These are phyloP conservation scores for Podospora didyma DNA, from an alignment of 495 filamentous ascomycete species.

Conservation along the genomic window DNA sequence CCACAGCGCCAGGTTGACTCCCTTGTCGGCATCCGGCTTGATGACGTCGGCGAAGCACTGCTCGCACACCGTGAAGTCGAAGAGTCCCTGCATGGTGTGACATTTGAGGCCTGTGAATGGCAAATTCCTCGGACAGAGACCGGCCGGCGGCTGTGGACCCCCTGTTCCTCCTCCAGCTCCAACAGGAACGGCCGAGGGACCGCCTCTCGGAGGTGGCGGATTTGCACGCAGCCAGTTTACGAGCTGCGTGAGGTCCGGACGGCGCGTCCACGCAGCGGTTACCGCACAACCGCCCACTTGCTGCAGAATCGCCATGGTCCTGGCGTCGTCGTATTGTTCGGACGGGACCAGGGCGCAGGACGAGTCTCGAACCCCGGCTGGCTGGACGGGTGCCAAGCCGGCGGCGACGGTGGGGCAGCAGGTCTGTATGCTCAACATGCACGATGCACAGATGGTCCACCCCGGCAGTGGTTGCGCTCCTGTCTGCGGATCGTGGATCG, in stretches of 20 bases:
- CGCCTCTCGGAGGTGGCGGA: slow-evolving; percentile 2
- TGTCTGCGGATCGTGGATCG: slow-evolving; percentile 2
- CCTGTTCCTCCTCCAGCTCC: neutral
- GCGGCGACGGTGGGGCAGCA: slow-evolving; percentile 8
- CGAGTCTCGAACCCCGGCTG: neutral
- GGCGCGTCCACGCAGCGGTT: neutral
- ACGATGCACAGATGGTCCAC: slow-evolving; percentile 7
- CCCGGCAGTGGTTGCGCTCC: slow-evolving; percentile 3
- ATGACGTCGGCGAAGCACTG: slow-evolving; percentile 6
- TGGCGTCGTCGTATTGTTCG: slow-evolving; percentile 9
- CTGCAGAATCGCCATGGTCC: slow-evolving; percentile 2
- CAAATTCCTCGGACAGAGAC: slow-evolving; percentile 5
- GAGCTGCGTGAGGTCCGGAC: slow-evolving; percentile 1
- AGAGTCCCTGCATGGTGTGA: slow-evolving; percentile 9
- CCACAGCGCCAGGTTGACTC: slow-evolving; percentile 1
- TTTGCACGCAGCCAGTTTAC: slow-evolving; percentile 8
- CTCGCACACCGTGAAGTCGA: slow-evolving; percentile 12
- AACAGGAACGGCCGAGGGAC: neutral
- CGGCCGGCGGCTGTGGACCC: neutral
- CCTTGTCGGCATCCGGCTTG: neutral
- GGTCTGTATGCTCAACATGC: slow-evolving; percentile 4
- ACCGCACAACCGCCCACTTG: slow-evolving; percentile 3
- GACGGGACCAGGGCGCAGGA: slow-evolving; percentile 9
- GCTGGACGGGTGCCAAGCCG: neutral
- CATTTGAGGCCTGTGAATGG: slow-evolving; percentile 4